phyloP scores from a whole-genome alignment of 129 eudicot genomes.

The Centrapalus pauciflorus region DNA sequence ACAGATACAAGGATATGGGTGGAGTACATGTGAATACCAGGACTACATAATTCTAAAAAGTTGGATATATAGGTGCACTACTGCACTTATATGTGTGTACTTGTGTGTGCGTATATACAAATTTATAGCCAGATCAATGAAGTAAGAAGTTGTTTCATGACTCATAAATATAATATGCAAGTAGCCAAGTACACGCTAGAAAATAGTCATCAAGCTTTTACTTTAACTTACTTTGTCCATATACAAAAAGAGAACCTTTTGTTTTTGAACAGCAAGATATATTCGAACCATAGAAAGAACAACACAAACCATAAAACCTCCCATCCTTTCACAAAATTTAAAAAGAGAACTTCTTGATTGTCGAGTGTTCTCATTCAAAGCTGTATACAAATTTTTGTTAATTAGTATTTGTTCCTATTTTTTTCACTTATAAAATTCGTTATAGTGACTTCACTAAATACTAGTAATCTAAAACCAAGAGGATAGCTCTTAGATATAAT shows the following conservation, averaged over 20 bases:
- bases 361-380: too few relatives aligned
- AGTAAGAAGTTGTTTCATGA: not conserved
- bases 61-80: not conserved
- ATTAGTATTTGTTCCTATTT: too few relatives aligned
- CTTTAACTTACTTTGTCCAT: not conserved
- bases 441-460: not conserved
- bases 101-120: not conserved
- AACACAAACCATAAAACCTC: too few relatives aligned
- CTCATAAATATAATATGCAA: not conserved
- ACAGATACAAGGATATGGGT: not conserved
- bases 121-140: not conserved
- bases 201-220: not conserved
- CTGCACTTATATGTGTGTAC: not conserved
- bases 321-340: too few relatives aligned
- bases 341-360: too few relatives aligned
- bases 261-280: too few relatives aligned
- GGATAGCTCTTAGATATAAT: not conserved
- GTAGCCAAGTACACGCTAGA: not conserved
- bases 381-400: too few relatives aligned
- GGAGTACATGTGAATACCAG: not conserved
- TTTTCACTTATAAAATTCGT: too few relatives aligned
- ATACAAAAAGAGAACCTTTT: too few relatives aligned
- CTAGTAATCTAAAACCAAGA: not conserved
- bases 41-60: not conserved
- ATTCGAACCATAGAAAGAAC: too few relatives aligned